phyloP scores from a whole-genome alignment of 345 rosid genomes.

The Aegle marmelos region DNA sequence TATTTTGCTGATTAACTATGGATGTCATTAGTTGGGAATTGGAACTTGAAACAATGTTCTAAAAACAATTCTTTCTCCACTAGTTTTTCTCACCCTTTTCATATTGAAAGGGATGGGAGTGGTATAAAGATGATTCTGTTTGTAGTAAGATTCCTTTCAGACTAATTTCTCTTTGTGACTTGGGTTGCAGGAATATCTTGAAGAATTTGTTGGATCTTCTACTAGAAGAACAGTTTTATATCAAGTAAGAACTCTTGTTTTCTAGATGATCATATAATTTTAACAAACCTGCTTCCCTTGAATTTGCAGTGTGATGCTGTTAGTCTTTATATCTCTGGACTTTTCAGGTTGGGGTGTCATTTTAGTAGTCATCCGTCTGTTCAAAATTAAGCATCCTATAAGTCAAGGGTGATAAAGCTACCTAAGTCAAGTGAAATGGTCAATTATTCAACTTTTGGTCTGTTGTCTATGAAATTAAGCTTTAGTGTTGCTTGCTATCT shows the following conservation, averaged over 20 bases:
- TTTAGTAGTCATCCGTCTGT: not conserved
- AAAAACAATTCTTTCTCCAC: not conserved
- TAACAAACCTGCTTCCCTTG: not conserved
- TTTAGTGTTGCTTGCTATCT: not conserved
- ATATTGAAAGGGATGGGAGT: not conserved
- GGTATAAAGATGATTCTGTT: not conserved
- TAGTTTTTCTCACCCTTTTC: not conserved
- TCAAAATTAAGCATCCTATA: not conserved
- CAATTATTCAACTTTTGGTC: not conserved
- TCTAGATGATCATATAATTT: conserved; percentile 3
- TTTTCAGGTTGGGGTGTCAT: not conserved
- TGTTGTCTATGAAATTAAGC: not conserved
- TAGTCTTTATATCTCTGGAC: not conserved
- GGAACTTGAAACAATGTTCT: not conserved
- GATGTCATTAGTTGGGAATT: not conserved
- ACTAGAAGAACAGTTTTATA: conserved; percentile 72
- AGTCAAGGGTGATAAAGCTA: not conserved
- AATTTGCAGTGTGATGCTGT: not conserved
- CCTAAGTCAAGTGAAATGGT: not conserved
- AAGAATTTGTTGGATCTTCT: conserved; percentile 58
- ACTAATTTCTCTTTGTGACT: not conserved
- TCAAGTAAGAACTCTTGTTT: conserved; percentile 44
- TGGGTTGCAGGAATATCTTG: conserved; percentile 66
- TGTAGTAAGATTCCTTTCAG: conserved; percentile 1
- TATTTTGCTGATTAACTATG: not conserved